Base-by-base conservation (phyloP, 2,329 filamentous ascomycete species). In the Aureobasidium musti region DNA sequence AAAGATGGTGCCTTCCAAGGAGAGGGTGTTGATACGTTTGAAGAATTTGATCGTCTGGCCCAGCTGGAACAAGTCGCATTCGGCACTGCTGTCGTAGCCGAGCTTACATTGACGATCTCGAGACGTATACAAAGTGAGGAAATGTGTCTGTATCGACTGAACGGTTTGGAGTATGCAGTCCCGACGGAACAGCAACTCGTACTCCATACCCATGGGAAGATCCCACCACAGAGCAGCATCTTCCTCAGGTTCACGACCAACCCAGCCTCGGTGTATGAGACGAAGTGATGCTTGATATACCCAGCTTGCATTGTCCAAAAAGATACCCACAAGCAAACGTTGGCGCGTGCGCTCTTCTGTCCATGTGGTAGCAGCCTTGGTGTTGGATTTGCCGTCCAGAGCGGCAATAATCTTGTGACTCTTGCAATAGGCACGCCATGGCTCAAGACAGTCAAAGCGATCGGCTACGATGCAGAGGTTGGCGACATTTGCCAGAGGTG, bases 21-120 rank as follows among this genome's bases (percentile, higher is more conserved):
- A 84, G 4, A 91, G 73, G 0, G 91, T 84, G 33, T 84, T 82
- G 70, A 86, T 86, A 70, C 83, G 82, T 17, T 81, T 78, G 41
- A 92, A 84, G 76, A 92, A 92, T 70, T 87, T 87, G 69, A 91
- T 78, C 82, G 91, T 91, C 77, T 92, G 89, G 26, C 90, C 90
- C 0, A 93, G 83, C 76, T 93, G 90, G 73, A 89, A 93, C 1
- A 87, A 88, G 77, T 93, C 90, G 75, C 90, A 92, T 49, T 89
- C 86, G 1, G 84, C 77, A 68, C 87, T 90, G 2, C 86, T 87
- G 72, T 91, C 89, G 76, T 92, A 92, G 63, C 90, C 89, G 0
- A 91, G 82, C 71, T 86, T 87, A 76, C 90, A 92, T 74, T 92
- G 90, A 30, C 81, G 76, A 33, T 82, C 82, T n/a, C 87, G 85